phyloP scores from a whole-genome alignment of 1,139 yeast species.

The Kurtzmaniella quercitrusa region DNA sequence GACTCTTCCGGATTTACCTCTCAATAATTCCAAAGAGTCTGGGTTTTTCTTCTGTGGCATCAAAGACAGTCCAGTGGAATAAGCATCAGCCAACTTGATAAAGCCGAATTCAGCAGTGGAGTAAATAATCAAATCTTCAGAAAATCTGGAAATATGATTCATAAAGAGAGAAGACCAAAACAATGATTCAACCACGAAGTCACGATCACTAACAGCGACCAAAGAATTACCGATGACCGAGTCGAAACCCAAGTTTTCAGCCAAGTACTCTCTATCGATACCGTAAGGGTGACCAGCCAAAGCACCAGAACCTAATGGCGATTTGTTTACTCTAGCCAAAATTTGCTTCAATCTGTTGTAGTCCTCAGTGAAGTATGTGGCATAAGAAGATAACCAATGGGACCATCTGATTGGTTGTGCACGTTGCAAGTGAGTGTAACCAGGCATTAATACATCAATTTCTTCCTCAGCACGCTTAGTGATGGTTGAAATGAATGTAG shows the following conservation, averaged over 20 bases:
- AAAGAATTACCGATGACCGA: slow-evolving; percentile 92
- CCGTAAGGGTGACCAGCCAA: slow-evolving; percentile 99
- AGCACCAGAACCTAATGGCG: slow-evolving; percentile 97
- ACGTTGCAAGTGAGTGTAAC: slow-evolving; percentile 96
- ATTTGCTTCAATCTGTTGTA: slow-evolving; percentile 79
- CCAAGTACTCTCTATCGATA: slow-evolving; percentile 87
- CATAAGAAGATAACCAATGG: slow-evolving; percentile 93
- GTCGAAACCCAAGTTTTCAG: slow-evolving; percentile 70
- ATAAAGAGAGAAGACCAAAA: slow-evolving; percentile 96
- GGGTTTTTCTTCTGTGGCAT: slow-evolving; percentile 99
- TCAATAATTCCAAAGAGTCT: slow-evolving; percentile 85
- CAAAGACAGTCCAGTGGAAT: slow-evolving; percentile 95
- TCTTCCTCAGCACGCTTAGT: slow-evolving; percentile 76
- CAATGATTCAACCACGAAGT: slow-evolving; percentile 93
- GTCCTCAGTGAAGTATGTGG: slow-evolving; percentile 90
- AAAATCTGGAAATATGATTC: slow-evolving; percentile 91
- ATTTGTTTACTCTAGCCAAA: slow-evolving; percentile 74
- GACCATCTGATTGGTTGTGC: slow-evolving; percentile 99
- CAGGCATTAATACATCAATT: slow-evolving; percentile 94
- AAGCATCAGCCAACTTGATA: slow-evolving; percentile 89
- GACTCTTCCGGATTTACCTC: slow-evolving; percentile 97
- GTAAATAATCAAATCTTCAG: slow-evolving; percentile 92
- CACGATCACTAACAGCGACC: slow-evolving; percentile 95
- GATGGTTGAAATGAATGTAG: slow-evolving; percentile 61
- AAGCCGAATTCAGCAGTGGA: slow-evolving; percentile 98